These are phyloP conservation scores for Tulasnella calospora DNA, from an alignment of 768 basidiomycete species.

Conservation along the genomic window DNA sequence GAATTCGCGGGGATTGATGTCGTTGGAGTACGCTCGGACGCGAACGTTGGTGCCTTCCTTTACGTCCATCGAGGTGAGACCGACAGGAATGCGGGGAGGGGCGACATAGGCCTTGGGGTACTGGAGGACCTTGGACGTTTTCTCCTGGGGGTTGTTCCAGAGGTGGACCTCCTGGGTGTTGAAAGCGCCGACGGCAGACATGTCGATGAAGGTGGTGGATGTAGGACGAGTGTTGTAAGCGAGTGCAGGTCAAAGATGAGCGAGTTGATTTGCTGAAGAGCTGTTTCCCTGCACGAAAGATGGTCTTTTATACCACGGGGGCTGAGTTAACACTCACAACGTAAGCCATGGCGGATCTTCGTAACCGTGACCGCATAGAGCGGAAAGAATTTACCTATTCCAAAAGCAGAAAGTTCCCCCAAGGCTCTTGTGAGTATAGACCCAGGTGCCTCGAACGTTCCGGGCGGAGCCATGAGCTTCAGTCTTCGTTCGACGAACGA, in stretches of 20 bases:
- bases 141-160: conserved; percentile 8
- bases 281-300: background rate
- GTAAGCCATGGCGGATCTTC: background rate
- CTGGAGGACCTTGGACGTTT: background rate
- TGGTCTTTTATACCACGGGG: too few species aligned
- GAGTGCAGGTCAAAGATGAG: background rate
- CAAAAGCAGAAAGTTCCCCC: too few species aligned
- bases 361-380: background rate
- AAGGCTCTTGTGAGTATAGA: background rate
- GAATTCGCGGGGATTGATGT: background rate
- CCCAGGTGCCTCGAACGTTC: background rate
- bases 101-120: conserved; percentile 8
- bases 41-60: background rate
- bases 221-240: background rate
- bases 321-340: too few species aligned
- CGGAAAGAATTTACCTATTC: background rate
- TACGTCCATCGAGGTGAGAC: conserved; percentile 18
- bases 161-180: conserved; percentile 16
- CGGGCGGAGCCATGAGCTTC: background rate
- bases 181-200: conserved; percentile 3
- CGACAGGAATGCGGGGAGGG: conserved; percentile 5
- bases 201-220: background rate
- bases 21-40: background rate
- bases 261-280: background rate
- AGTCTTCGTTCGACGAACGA: background rate